Base-by-base conservation (phyloP, 1,139 yeast genomes). In the Kodamaea ohmeri region DNA sequence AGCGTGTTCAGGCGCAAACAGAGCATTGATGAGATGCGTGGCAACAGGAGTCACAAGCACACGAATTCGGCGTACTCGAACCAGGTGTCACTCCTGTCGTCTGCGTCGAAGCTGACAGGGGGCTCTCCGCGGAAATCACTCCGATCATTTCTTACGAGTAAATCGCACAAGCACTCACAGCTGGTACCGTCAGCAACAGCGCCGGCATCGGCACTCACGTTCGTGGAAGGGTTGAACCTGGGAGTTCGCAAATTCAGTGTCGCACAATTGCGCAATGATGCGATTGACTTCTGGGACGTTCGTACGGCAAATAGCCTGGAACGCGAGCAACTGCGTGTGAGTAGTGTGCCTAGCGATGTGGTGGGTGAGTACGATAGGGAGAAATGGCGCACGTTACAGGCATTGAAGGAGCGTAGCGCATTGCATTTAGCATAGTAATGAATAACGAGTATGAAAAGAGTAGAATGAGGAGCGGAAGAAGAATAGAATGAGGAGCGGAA, bases 281-380 rank as follows among this genome's bases (percentile, higher is more conserved):
- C 61, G 7, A 47, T 52, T 17, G 63, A 58, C 33, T 46, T 50
- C 34, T 71, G 64, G 76, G 74, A 62, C 49, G 45, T 56, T 25
- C 67, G 52, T 36, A 66, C 75, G 0, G 67, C 67, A 12, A 61
- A 56, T 17, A 56, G 63, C 41, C 64, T 73, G 7, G 45, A 29
- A 12, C 19, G 31, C 4, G 62, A 57, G 33, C 56, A 58, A 35
- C 71, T 78, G 3, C 56, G 74, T 22, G 61, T 65, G 12, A 73
- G 76, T 44, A 69, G 78, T 1, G 64, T 75, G 29, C 85, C 84
- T 0, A 70, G 80, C 41, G 79, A 73, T 9, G 79, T 76, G 2
- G 70, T 79, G 38, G 84, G 85, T 0, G 78, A 78, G 50, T 80
- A 80, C 50, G 86, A 80, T 50, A 61, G 72, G 47, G 86, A 80